Percentiles rank a stretch among this genome's conserved stretches.
These are phyloP conservation scores for Fusarium sp. DNA, from an alignment of 2,329 filamentous ascomycete species.

Conservation along the genomic window DNA sequence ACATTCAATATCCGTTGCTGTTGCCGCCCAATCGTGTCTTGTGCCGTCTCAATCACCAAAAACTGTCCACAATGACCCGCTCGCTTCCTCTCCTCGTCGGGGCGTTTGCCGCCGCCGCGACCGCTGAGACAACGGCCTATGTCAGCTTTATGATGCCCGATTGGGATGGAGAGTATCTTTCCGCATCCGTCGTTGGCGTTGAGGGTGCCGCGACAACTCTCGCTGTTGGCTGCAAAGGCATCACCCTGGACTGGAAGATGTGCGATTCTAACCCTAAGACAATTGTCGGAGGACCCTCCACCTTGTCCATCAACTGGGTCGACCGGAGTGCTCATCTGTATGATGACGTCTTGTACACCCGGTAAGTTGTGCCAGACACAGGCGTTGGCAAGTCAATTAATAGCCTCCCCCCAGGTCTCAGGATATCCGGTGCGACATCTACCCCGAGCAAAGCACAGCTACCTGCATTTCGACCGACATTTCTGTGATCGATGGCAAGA, in stretches of 20 bases:
- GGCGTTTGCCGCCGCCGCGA: neutral
- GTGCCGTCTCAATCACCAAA: neutral
- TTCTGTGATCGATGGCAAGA: neutral
- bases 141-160: constrained; percentile 2
- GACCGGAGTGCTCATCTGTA: neutral
- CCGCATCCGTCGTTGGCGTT: neutral
- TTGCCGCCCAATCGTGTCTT: neutral
- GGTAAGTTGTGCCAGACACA: neutral
- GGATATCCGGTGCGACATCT: neutral
- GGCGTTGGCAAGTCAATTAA: neutral
- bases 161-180: neutral
- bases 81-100: neutral
- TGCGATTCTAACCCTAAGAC: neutral
- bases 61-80: neutral
- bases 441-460: neutral
- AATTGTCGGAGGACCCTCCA: constrained; percentile 1
- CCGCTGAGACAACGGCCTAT: neutral
- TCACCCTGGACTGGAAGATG: neutral
- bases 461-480: neutral
- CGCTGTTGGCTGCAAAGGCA: neutral
- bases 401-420: neutral
- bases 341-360: neutral
- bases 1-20: neutral
- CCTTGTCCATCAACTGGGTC: neutral
- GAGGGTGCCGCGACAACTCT: neutral